Base-by-base conservation (phyloP, 192 early-diverging fungal genomes). In the Backusella westeae region DNA sequence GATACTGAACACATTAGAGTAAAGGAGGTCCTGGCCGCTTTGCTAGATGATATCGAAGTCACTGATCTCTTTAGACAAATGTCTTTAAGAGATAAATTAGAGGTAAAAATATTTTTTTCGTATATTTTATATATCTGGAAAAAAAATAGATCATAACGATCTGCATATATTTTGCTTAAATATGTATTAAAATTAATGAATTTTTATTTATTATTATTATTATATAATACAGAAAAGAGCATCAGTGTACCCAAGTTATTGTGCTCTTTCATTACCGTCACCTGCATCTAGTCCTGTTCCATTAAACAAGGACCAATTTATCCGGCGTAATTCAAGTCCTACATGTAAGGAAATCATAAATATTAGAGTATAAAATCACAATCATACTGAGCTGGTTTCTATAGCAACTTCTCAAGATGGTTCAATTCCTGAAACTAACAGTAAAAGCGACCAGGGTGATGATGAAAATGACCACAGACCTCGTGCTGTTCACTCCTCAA, bases 1-100 rank as follows among this genome's bases (percentile, higher is more conserved):
- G 85, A 87, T 38, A 84, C 84, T 42, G 86, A 87, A 17, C 85
- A 83, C 41, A 80, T 86, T 34, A 83, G 85, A 29, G 75, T 83
- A 19, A 77, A 77, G 34, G 89, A 90, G 68, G 85, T 90, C 2
- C 86, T 83, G 41, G 76, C 74, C 8, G 82, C 89, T 9, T 69
- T 90, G 4, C 53, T 80, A 19, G 87, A 90, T 41, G 89, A 90
- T 75, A 49, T 80, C 6, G 85, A 90, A 71, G 82, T 90, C 34
- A 80, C 75, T 56, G 46, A 72, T 2, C 74, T 79, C 29, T 90
- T 90, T 74, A 74, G 81, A 34, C 81, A 75, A 44, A 86, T 85
- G 77, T 82, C 84, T 34, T 59, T 90, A n/a, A 85, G 82, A 49
- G 69, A 52, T 17, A 80, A 84, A 46, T 75, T 90, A 19, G 86